phyloP scores from a whole-genome alignment of 805 yeast genomes.

The Kuraishia hungarica region DNA sequence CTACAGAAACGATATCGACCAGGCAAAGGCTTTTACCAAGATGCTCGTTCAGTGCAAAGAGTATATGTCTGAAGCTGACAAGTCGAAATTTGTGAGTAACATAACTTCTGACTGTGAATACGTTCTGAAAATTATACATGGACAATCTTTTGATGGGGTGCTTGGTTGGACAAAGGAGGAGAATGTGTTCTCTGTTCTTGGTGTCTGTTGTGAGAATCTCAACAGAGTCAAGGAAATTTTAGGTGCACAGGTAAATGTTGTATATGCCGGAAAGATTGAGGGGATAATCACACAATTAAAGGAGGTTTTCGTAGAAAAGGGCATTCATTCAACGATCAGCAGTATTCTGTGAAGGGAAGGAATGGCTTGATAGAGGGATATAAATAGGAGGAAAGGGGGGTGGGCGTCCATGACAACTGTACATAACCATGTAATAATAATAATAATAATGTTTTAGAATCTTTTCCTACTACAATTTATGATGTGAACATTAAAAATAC shows the following conservation, averaged over 20 bases:
- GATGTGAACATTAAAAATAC: too few relatives aligned
- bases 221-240: neutral
- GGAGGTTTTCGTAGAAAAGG: neutral
- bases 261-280: too few relatives aligned
- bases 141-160: conserved; percentile 5
- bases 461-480: too few relatives aligned
- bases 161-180: conserved; percentile 3
- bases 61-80: neutral
- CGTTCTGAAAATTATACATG: conserved; percentile 1
- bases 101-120: neutral
- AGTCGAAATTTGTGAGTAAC: neutral
- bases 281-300: neutral
- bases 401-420: too few relatives aligned
- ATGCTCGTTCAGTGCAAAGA: conserved; percentile 8
- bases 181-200: neutral
- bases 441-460: too few relatives aligned
- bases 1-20: conserved; percentile 41
- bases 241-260: neutral
- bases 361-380: too few relatives aligned
- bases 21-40: conserved; percentile 11
- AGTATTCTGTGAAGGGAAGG: neutral
- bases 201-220: neutral
- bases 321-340: neutral
- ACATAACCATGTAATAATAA: too few relatives aligned
- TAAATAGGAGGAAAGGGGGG: too few relatives aligned